Conservation (phyloP, 2,329 filamentous ascomycete species). For the Fusarium hostae region DNA sequence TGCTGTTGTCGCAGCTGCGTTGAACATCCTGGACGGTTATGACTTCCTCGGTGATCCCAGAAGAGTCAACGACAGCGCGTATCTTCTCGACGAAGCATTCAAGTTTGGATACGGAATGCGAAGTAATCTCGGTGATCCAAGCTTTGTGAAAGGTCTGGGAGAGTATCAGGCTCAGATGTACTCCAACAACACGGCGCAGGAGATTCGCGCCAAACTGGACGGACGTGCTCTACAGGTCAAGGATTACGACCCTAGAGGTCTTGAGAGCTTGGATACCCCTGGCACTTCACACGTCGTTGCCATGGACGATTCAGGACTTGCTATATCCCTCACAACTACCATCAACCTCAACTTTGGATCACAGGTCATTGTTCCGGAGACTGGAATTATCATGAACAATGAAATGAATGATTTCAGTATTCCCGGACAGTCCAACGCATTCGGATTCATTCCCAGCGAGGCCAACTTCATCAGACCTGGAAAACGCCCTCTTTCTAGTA, state of each 20-base stretch:
- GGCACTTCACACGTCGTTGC: constrained; percentile 76
- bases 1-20: constrained; percentile 73
- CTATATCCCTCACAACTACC: constrained; percentile 82
- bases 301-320: constrained; percentile 75
- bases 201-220: constrained; percentile 59
- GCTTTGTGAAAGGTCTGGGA: constrained; percentile 71
- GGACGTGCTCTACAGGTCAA: constrained; percentile 54
- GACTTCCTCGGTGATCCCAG: constrained; percentile 67
- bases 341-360: constrained; percentile 85
- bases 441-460: constrained; percentile 79
- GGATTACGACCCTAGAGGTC: constrained; percentile 57
- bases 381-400: constrained; percentile 78
- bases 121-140: constrained; percentile 79
- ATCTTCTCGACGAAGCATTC: constrained; percentile 85
- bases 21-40: constrained; percentile 82
- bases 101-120: constrained; percentile 83
- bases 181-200: constrained; percentile 67
- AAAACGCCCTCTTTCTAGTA: constrained; percentile 82
- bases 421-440: constrained; percentile 75
- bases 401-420: constrained; percentile 81
- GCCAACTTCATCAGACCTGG: constrained; percentile 80
- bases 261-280: constrained; percentile 67
- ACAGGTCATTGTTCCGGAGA: constrained; percentile 80
- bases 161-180: constrained; percentile 72
- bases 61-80: constrained; percentile 71